A percentile compares a stretch with the other conserved stretches of the same genome.
Evolutionary conservation across 2,329 filamentous ascomycete genomes (phyloP).

Genomic region (Alternaria dauci): DNA sequence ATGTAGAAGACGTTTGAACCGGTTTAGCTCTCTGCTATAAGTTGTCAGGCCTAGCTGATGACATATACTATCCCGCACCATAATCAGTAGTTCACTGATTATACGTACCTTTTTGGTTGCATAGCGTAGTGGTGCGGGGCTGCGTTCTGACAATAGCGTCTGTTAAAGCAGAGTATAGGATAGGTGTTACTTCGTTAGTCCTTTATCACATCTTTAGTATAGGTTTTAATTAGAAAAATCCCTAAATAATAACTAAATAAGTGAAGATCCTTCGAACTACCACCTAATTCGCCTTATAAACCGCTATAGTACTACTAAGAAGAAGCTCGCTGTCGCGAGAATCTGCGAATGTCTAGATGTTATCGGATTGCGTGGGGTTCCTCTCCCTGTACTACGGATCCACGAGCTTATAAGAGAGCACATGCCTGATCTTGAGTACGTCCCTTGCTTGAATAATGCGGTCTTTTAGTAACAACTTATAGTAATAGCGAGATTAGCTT

Average conservation of each 20-base stretch:
- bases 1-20: too few relatives aligned
- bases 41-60: too few relatives aligned
- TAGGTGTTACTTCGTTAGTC: neutral
- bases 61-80: too few relatives aligned
- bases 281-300: constrained; percentile 1
- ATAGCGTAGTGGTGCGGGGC: too few relatives aligned
- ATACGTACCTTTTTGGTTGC: too few relatives aligned
- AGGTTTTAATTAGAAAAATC: too few relatives aligned
- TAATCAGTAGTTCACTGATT: too few relatives aligned
- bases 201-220: constrained; percentile 3
- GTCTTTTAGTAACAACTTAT: neutral
- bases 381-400: neutral
- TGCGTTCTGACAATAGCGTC: too few relatives aligned
- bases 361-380: neutral
- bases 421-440: neutral
- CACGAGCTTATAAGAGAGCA: constrained; percentile 1
- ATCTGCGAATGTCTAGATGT: constrained; percentile 1
- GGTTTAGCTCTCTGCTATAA: too few relatives aligned
- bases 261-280: constrained; percentile 1
- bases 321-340: neutral
- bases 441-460: neutral
- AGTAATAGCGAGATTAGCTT: neutral
- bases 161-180: neutral
- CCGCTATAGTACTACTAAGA: neutral
- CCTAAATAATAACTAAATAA: neutral